Percentiles rank a stretch among this genome's conserved stretches.
phyloP scores from a whole-genome alignment of 805 yeast genomes.

The Kodamaea fukazawae region DNA sequence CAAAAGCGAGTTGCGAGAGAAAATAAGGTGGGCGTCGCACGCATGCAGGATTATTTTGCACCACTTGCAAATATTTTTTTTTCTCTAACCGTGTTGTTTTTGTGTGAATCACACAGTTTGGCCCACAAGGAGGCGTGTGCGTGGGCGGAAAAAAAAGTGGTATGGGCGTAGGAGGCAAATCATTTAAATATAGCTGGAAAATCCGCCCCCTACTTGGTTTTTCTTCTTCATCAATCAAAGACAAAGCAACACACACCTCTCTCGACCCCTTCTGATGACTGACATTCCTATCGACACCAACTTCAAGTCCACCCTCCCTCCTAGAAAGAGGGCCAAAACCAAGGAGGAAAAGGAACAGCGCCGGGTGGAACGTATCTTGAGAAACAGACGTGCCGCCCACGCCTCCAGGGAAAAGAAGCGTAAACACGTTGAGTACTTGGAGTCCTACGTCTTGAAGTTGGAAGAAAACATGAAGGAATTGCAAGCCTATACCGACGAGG shows the following conservation, averaged over 20 bases:
- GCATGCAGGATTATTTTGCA: background rate
- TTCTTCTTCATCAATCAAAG: background rate
- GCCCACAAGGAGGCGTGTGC: background rate
- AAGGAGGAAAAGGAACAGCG: slow-evolving; percentile 97
- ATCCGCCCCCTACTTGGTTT: slow-evolving; percentile 1
- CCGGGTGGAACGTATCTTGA: slow-evolving; percentile 83
- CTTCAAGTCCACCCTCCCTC: slow-evolving; percentile 63
- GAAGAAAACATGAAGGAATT: slow-evolving; percentile 32
- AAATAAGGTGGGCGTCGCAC: too few species aligned
- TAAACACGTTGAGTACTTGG: slow-evolving; percentile 83
- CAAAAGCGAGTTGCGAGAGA: too few species aligned
- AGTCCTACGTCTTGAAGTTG: slow-evolving; percentile 50
- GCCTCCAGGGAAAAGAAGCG: slow-evolving; percentile 96
- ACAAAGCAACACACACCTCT: slow-evolving; percentile 1
- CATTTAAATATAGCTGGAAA: slow-evolving; percentile 2
- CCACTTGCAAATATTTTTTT: background rate
- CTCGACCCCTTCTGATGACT: slow-evolving; percentile 4
- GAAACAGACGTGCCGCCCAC: slow-evolving; percentile 96
- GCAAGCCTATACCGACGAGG: slow-evolving; percentile 24
- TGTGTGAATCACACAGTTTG: background rate
- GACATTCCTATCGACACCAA: slow-evolving; percentile 15
- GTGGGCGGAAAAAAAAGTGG: slow-evolving; percentile 2
- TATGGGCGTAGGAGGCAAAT: slow-evolving; percentile 7
- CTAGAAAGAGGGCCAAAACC: slow-evolving; percentile 95
- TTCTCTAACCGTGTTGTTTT: background rate